phyloP scores from a whole-genome alignment of 2,329 filamentous ascomycete genomes.

The Aspergillus terreus region DNA sequence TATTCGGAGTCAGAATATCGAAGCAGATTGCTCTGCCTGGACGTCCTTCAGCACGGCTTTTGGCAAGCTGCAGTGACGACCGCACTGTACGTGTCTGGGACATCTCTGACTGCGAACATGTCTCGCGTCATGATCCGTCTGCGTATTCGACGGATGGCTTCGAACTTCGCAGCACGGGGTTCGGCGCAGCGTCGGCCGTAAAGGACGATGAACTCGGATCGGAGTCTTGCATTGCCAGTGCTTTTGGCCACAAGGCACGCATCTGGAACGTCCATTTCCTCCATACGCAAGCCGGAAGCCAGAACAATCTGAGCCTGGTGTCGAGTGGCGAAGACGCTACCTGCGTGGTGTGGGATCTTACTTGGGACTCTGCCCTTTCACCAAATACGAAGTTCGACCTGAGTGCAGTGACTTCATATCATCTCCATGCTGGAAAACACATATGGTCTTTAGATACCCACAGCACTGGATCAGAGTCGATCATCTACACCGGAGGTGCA shows the following conservation, averaged over 20 bases:
- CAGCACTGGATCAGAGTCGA: slow-evolving; percentile 26
- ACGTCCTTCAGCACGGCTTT: slow-evolving; percentile 52
- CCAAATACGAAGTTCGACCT: slow-evolving; percentile 20
- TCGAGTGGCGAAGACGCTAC: slow-evolving; percentile 86
- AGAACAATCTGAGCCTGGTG: slow-evolving; percentile 51
- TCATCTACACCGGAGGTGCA: slow-evolving; percentile 73
- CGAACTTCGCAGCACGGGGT: slow-evolving; percentile 58
- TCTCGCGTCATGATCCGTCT: slow-evolving; percentile 26
- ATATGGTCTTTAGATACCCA: slow-evolving; percentile 69
- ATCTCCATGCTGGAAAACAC: slow-evolving; percentile 79
- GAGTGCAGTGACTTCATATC: slow-evolving; percentile 50
- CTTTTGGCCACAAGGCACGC: slow-evolving; percentile 81
- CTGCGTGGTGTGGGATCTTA: slow-evolving; percentile 66
- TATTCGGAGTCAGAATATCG: slow-evolving; percentile 86
- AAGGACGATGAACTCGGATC: slow-evolving; percentile 30
- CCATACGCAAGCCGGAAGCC: slow-evolving; percentile 20
- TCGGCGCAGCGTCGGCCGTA: slow-evolving; percentile 43
- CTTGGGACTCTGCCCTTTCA: slow-evolving; percentile 27
- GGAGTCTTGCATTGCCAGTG: slow-evolving; percentile 60
- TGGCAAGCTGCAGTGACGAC: slow-evolving; percentile 94
- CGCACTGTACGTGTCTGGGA: slow-evolving; percentile 87
- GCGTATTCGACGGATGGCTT: slow-evolving; percentile 36
- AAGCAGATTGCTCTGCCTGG: slow-evolving; percentile 41
- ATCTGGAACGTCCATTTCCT: slow-evolving; percentile 84
- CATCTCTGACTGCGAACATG: slow-evolving; percentile 55